Evolutionary conservation across 2,329 filamentous ascomycete genomes (phyloP), one percentile per base, ranked within the genome.

Genomic region (Apiospora saccharicola): DNA sequence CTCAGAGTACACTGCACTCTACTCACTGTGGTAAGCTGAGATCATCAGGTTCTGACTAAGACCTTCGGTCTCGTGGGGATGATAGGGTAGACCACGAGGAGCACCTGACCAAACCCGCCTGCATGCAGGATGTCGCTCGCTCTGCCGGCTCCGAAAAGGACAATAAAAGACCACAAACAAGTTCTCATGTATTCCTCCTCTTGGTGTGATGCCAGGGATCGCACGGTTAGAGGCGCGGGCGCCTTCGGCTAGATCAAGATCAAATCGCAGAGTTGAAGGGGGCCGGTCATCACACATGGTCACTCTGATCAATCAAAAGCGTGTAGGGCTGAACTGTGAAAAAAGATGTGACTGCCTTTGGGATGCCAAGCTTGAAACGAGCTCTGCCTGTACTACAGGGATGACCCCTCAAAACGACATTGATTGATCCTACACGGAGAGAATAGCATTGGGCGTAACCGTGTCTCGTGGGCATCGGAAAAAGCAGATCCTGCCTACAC

Each of bases 251-350:
- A 64, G 57, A 64, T 64, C 57, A 64, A 64, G 57, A 64, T 64
- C 57, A 64, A 64, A 64, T 64, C 57, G 57, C 34, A 64, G 30
- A 64, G 57, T 64, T 64, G 57, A 64, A 64, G 57, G 57, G 57
- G 57, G 57, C 34, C 51, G 49, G 53, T 61, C 57, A 41, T 64
- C 57, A 64, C 57, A 64, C 57, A 64, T 64, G 57, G 41, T n/a
- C 57, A 37, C 57, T 64, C 41, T 64, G 53, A 34, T 61, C 53
- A 61, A 61, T 34, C 51, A 57, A 57, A 30, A 30, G 51, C 19
- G 26, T 57, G 51, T 64, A 64, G 57, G 57, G 57, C 57, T 64
- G 57, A 64, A 64, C 34, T 22, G 57, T 41, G 57, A 41, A 41
- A 41, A 30, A 41, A 64, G 57, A 64, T 64, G 57, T 24, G 57